phyloP scores from a whole-genome alignment of 106 monocot species.

The Hemerocallis citrina region DNA sequence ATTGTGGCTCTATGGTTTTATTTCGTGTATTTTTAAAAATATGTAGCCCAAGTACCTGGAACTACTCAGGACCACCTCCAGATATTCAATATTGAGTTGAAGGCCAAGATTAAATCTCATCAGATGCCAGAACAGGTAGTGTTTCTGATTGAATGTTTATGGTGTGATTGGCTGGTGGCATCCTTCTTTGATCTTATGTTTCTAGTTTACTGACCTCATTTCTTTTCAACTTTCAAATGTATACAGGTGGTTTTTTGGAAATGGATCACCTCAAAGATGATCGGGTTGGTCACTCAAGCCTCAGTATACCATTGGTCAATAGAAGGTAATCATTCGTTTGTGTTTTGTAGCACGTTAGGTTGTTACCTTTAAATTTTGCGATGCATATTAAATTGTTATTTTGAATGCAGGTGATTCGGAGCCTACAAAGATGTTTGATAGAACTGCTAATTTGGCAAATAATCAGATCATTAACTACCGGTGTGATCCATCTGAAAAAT shows the following conservation, averaged over 20 bases:
- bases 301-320: conserved; percentile 96
- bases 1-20: too few relatives aligned
- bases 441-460: conserved; percentile 83
- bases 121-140: conserved; percentile 97
- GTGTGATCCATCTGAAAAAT: conserved; percentile 96
- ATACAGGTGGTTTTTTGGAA: conserved; percentile 97
- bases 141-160: background rate
- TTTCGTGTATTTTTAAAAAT: background rate
- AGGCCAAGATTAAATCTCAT: conserved; percentile 87
- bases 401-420: conserved; percentile 70
- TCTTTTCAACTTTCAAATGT: background rate
- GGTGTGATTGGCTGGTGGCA: background rate
- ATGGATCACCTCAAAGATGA: conserved; percentile 88
- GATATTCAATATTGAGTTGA: conserved; percentile 92
- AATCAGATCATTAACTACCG: conserved; percentile 98
- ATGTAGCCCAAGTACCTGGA: conserved; percentile 86
- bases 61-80: conserved; percentile 93
- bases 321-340: conserved; percentile 47
- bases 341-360: background rate
- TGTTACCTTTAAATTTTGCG: too few relatives aligned
- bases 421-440: conserved; percentile 90
- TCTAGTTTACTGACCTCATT: background rate
- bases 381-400: background rate
- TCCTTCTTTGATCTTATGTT: background rate
- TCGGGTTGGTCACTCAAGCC: conserved; percentile 90